Conservation (phyloP, 495 filamentous ascomycete species). For the Lasiosphaeria miniovina region DNA sequence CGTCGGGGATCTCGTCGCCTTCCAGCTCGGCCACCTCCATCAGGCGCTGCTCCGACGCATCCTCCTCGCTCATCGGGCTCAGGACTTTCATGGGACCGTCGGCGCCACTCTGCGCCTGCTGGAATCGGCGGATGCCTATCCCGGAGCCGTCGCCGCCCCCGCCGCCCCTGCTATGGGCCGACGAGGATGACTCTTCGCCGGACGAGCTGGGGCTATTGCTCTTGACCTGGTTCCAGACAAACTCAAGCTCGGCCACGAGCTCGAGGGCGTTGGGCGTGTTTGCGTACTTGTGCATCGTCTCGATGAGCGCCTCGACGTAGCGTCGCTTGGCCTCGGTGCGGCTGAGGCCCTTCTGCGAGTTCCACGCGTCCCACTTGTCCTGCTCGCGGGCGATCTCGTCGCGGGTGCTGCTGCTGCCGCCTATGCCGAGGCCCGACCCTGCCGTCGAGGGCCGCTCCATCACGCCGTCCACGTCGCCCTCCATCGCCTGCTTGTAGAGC, state of each 20-base stretch:
- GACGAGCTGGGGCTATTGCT: constrained; percentile 68
- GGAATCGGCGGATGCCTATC: constrained; percentile 35
- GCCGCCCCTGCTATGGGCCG: constrained; percentile 9
- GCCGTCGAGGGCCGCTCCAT: constrained; percentile 70
- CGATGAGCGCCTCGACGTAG: constrained; percentile 89
- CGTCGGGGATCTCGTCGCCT: constrained; percentile 39
- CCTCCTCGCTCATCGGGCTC: constrained; percentile 76
- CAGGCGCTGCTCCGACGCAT: constrained; percentile 58
- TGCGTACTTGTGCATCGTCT: constrained; percentile 94
- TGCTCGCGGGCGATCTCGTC: constrained; percentile 54
- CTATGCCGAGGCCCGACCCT: not conserved
- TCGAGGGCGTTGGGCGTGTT: constrained; percentile 80
- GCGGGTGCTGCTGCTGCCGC: constrained; percentile 18
- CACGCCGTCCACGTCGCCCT: constrained; percentile 89
- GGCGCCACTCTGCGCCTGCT: constrained; percentile 42
- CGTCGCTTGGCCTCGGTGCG: constrained; percentile 91
- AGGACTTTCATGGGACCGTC: constrained; percentile 64
- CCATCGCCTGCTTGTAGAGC: constrained; percentile 98
- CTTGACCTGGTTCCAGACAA: constrained; percentile 97
- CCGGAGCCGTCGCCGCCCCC: not conserved
- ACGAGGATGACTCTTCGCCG: constrained; percentile 22
- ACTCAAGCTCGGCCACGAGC: constrained; percentile 90
- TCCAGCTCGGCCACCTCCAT: constrained; percentile 38
- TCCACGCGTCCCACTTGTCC: constrained; percentile 88
- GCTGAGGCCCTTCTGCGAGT: constrained; percentile 70